phyloP scores from a whole-genome alignment of 768 basidiomycete species.

The Tulasnella sp. region DNA sequence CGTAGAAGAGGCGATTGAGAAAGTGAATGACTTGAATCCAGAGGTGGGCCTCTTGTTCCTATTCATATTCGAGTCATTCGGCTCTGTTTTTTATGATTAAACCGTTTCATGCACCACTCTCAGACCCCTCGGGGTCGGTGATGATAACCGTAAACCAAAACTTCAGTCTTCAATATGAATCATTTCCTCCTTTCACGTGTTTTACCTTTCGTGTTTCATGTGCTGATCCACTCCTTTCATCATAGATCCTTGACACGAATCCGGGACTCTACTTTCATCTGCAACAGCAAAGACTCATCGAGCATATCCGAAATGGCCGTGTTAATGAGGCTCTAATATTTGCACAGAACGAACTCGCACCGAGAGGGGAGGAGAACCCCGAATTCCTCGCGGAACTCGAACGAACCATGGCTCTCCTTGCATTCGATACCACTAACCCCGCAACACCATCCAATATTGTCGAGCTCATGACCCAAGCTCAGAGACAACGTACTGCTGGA shows the following conservation, averaged over 20 bases:
- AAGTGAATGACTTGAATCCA: constrained; percentile 89
- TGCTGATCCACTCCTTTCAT: constrained; percentile 9
- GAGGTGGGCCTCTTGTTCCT: constrained; percentile 53
- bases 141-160: constrained; percentile 64
- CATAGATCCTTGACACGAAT: constrained; percentile 91
- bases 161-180: constrained; percentile 97
- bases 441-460: constrained; percentile 49
- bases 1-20: constrained; percentile 88
- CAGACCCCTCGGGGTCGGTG: constrained; percentile 66
- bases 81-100: constrained; percentile 53
- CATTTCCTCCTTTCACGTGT: constrained; percentile 20
- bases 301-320: constrained; percentile 73
- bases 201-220: constrained; percentile 11
- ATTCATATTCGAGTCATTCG: constrained; percentile 11
- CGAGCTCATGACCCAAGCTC: constrained; percentile 70
- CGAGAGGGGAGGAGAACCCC: constrained; percentile 86
- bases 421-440: constrained; percentile 28
- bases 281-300: constrained; percentile 91
- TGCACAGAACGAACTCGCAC: constrained; percentile 88
- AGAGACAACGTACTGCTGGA: constrained; percentile 87
- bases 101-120: constrained; percentile 96
- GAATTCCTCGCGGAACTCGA: constrained; percentile 88
- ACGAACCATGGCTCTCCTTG: constrained; percentile 82
- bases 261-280: constrained; percentile 88
- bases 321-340: constrained; percentile 74